A percentile compares a stretch with the other conserved stretches of the same genome.
Evolutionary conservation across 2,329 filamentous ascomycete species (phyloP).

Genomic region (Colletotrichum siamense): DNA sequence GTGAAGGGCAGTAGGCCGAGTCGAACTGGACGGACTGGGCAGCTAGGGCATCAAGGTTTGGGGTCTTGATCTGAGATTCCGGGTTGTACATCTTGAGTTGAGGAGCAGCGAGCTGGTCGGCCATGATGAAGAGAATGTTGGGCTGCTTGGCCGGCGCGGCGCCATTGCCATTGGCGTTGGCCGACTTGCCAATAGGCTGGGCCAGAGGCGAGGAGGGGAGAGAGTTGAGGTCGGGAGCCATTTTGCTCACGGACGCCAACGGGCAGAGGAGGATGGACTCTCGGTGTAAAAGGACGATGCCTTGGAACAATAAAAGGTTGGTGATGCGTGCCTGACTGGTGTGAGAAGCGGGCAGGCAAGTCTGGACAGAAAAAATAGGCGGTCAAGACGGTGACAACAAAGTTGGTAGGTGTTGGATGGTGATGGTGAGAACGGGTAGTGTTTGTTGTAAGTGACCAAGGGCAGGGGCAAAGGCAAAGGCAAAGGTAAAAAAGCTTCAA

Average conservation of each 20-base stretch:
- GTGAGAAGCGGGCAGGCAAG: not conserved
- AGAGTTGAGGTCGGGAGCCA: constrained; percentile 79
- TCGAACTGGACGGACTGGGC: constrained; percentile 87
- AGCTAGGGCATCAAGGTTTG: constrained; percentile 84
- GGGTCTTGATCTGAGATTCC: constrained; percentile 88
- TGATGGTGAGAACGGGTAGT: not conserved
- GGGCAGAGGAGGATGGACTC: not conserved
- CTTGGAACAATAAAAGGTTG: not conserved
- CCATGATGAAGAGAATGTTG: constrained; percentile 82
- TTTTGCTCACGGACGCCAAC: constrained; percentile 33
- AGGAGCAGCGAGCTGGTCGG: constrained; percentile 91
- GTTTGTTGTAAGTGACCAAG: constrained; percentile 15
- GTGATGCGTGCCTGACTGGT: not conserved
- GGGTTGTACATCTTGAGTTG: constrained; percentile 92
- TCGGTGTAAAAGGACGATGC: not conserved
- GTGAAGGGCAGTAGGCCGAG: constrained; percentile 92
- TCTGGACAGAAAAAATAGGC: not conserved
- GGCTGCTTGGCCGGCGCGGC: constrained; percentile 35
- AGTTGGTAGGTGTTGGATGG: not conserved
- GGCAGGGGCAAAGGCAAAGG: not conserved
- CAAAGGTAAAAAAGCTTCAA: not conserved
- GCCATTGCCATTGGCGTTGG: constrained; percentile 25
- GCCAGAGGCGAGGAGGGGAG: constrained; percentile 61
- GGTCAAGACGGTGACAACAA: not conserved
- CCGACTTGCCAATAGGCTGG: constrained; percentile 14